phyloP scores from a whole-genome alignment of 768 basidiomycete genomes.

The Royoungia palumana region DNA sequence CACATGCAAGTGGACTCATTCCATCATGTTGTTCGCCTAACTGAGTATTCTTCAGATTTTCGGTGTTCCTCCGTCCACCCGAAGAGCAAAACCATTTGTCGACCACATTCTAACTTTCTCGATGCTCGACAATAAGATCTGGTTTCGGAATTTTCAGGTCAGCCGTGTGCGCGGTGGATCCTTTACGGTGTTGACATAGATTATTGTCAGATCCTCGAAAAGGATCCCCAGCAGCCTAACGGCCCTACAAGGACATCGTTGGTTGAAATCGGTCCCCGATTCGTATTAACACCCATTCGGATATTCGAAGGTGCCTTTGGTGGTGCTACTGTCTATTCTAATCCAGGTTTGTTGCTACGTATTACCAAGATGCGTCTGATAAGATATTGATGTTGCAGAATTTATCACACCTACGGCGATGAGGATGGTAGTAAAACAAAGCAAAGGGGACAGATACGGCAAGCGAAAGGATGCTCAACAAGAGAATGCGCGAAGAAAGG shows the following conservation, averaged over 20 bases:
- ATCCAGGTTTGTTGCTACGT: conserved; percentile 63
- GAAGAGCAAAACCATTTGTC: conserved; percentile 93
- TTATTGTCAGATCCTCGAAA: conserved; percentile 77
- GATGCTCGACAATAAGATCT: conserved; percentile 91
- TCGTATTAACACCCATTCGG: conserved; percentile 94
- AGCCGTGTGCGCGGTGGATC: conserved; percentile 14
- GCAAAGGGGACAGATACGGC: conserved; percentile 78
- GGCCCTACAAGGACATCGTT: conserved; percentile 84
- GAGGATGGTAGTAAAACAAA: conserved; percentile 64
- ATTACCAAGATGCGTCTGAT: neutral
- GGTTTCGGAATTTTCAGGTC: conserved; percentile 99
- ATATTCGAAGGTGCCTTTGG: conserved; percentile 98
- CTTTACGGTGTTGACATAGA: neutral
- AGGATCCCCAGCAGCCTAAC: conserved; percentile 85
- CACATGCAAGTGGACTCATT: conserved; percentile 61
- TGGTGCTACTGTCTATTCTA: conserved; percentile 93
- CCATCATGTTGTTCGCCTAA: conserved; percentile 1
- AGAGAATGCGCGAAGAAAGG: conserved; percentile 62
- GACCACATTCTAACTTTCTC: conserved; percentile 98
- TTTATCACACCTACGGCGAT: conserved; percentile 87
- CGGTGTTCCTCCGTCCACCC: conserved; percentile 86
- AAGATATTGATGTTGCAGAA: conserved; percentile 46
- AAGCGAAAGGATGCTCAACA: conserved; percentile 75
- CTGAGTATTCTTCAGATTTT: conserved; percentile 64
- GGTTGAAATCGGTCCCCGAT: conserved; percentile 95